These are phyloP conservation scores for Pestalotiopsis sp. DNA, from an alignment of 2,329 filamentous ascomycete genomes.

Conservation along the genomic window DNA sequence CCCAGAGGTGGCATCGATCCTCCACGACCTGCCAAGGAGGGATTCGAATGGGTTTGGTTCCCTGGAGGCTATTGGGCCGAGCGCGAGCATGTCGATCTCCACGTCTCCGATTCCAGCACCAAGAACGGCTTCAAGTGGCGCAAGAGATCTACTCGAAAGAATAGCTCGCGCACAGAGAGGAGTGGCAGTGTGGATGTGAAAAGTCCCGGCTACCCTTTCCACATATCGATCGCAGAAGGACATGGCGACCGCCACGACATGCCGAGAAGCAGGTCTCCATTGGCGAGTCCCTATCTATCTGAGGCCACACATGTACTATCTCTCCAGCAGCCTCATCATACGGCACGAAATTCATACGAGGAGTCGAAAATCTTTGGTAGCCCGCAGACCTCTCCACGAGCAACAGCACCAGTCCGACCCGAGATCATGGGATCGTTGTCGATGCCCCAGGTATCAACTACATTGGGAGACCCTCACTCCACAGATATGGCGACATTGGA, in stretches of 20 bases:
- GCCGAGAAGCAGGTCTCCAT: neutral
- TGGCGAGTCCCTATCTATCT: conserved; percentile 39
- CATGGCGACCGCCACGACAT: neutral
- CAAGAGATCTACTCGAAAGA: conserved; percentile 31
- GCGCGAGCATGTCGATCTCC: conserved; percentile 37
- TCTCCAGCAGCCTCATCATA: conserved; percentile 36
- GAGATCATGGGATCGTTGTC: neutral
- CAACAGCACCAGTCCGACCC: neutral
- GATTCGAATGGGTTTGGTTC: conserved; percentile 64
- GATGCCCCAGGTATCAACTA: neutral
- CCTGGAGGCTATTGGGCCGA: conserved; percentile 65
- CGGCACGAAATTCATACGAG: neutral
- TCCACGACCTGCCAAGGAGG: conserved; percentile 53
- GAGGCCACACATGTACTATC: conserved; percentile 50
- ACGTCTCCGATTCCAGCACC: conserved; percentile 29
- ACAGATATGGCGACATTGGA: neutral
- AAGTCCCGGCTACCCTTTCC: conserved; percentile 1
- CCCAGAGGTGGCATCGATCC: conserved; percentile 43
- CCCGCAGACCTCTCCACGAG: neutral
- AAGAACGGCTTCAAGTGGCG: conserved; percentile 41
- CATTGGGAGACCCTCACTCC: neutral
- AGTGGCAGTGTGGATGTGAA: neutral
- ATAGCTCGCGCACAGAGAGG: conserved; percentile 21
- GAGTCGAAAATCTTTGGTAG: neutral
- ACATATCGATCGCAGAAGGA: conserved; percentile 18